Base-by-base conservation (phyloP, 2,329 filamentous ascomycete genomes). In the Thelonectria rubi region DNA sequence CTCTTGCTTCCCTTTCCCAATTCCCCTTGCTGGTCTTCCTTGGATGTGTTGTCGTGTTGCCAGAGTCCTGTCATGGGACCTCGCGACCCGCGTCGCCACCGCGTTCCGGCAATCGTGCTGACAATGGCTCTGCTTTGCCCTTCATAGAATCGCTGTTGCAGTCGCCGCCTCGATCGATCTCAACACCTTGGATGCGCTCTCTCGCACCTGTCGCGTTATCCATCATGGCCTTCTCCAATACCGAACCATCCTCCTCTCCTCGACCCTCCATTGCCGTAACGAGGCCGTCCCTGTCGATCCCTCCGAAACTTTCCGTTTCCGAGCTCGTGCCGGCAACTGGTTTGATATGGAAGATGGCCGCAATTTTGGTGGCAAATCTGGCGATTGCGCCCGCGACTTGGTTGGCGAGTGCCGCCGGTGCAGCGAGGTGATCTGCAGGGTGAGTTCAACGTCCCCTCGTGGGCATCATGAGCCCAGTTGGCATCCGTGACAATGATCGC, bases 321-420 rank as follows among this genome's bases (percentile, higher is more conserved):
- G 86, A 26, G 76, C 85, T 46, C 80, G 85, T 56, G 84, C 85
- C 32, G 79, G 81, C 37, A 85, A 86, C 73, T 87, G 83, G 84
- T 84, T 81, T 71, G 86, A 87, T 69, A 85, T 88, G 80, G 81
- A 86, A 62, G 81, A 86, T 56, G 79, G 79, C 45, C 78, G 86
- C 14, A 69, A 83, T 56, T 82, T 80, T 68, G 80, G 82, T 65
- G 89, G 90, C 54, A 94, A 92, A 76, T 83, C 91, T 26, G 89
- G 91, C 5, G 84, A 85, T 69, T 98, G 94, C 74, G 94, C 94
- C 20, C 84, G 92, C 63, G 94, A 97, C 76, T 86, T 97, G 86
- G 94, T 98, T 5, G 86, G 84, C 43, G 89, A 91, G 68, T 97
- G 94, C 76, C 87, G 92, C 57, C 86, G 89, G 64, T 98, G 94